Base-by-base conservation (phyloP, 352 stramenopile species). In the Globisporangium spinosum region DNA sequence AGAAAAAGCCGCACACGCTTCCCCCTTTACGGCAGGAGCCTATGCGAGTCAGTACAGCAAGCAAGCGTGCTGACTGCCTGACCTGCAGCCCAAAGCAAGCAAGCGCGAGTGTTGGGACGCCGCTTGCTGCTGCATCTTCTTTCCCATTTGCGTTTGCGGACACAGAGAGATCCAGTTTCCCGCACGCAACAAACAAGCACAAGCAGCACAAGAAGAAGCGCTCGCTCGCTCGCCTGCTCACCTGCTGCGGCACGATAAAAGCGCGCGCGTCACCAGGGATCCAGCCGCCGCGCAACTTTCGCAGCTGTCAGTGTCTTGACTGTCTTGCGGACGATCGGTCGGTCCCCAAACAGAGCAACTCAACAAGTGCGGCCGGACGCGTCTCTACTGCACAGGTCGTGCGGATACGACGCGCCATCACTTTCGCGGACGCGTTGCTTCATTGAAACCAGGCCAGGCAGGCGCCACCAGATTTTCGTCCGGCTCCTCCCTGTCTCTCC, bases 111-210 rank as follows among this genome's bases (percentile, higher is more conserved):
- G 49, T 56, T 56, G 49, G 43, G 17, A 22, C 43, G 7, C 2
- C 43, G 15, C 43, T 47, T 22, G 38, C 13, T 49, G 12, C 38
- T 49, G 13, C 40, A 6, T 47, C 13, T 47, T 23, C 34, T 1
- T 43, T 43, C 38, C 38, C 13, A 45, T 45, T 45, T 45, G 38
- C 13, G 38, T 13, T 27, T 25, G 8, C 9, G n/a, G 49, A 15
- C n/a, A 40, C 0, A 15, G 7, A 25, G 55, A 60, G 55, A 60
- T 60, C 55, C 55, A 60, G 55, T 60, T 60, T n/a, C 54, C 17
- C 54, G 54, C 54, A 40, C 47, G 47, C 47, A 23, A 15, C 47
- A 15, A 55, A 8, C 7, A 17, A 5, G 4, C 49, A 29, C 1
- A 56, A 56, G 49, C 49, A 13, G 29, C 27, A 32, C 25, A 49